Evolutionary conservation across 2,329 filamentous ascomycete genomes (phyloP).

Genomic region (Leptographium wingfieldii): DNA sequence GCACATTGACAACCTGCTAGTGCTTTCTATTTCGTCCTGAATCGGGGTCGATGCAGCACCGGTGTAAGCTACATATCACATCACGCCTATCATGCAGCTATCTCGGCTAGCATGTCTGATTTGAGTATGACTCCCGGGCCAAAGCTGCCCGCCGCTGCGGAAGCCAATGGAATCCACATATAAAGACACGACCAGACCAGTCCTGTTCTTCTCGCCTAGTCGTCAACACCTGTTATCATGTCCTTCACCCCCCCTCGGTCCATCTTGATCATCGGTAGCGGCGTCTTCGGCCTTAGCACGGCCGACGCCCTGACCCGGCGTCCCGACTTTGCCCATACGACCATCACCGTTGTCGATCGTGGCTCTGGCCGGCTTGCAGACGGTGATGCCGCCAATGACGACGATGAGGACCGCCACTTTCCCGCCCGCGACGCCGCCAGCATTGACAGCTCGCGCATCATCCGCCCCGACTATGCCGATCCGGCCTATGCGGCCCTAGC

Average conservation of each 20-base stretch:
- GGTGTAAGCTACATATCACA: neutral
- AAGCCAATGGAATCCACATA: too few relatives aligned
- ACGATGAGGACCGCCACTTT: slow-evolving; percentile 30
- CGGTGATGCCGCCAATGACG: neutral
- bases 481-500: slow-evolving; percentile 64
- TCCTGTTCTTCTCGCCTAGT: neutral
- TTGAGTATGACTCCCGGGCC: neutral
- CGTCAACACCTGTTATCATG: slow-evolving; percentile 3
- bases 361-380: slow-evolving; percentile 18
- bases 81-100: neutral
- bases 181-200: neutral
- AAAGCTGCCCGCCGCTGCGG: neutral
- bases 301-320: slow-evolving; percentile 59
- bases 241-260: slow-evolving; percentile 26
- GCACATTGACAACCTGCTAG: neutral
- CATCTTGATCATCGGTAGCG: slow-evolving; percentile 58
- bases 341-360: slow-evolving; percentile 49
- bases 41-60: neutral
- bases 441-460: slow-evolving; percentile 51
- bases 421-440: slow-evolving; percentile 47
- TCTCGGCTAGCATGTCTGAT: neutral
- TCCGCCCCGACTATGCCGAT: slow-evolving; percentile 69
- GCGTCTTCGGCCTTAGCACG: slow-evolving; percentile 47
- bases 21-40: neutral
- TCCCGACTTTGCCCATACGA: slow-evolving; percentile 36